A percentile compares a stretch with the other conserved stretches of the same genome.
These are phyloP conservation scores for Fusarium mundagurra DNA, from an alignment of 2,329 filamentous ascomycete genomes.

Conservation along the genomic window DNA sequence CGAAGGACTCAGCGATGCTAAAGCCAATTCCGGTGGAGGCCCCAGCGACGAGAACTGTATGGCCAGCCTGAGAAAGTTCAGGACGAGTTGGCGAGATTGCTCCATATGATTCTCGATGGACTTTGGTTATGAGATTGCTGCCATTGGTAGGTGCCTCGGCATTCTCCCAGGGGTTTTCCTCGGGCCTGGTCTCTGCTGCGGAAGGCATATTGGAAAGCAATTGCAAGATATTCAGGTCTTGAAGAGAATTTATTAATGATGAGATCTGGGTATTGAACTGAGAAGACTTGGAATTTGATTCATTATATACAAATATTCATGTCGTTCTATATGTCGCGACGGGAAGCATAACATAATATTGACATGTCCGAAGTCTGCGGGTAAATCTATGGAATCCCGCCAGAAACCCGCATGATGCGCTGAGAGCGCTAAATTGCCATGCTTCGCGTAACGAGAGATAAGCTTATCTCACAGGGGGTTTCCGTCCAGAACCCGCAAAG, in stretches of 20 bases:
- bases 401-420: neutral
- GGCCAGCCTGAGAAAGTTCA: slow-evolving; percentile 52
- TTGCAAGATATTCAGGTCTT: neutral
- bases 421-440: neutral
- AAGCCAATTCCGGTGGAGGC: slow-evolving; percentile 15
- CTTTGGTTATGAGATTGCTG: neutral
- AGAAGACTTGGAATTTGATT: rapidly evolving
- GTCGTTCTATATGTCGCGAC: rapidly evolving
- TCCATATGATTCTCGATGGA: slow-evolving; percentile 41
- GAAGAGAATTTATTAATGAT: rapidly evolving
- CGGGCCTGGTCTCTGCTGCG: neutral
- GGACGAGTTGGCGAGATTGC: slow-evolving; percentile 50
- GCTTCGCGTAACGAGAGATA: neutral
- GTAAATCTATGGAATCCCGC: neutral
- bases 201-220: neutral
- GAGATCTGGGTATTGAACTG: rapidly evolving
- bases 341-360: too few relatives aligned
- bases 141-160: neutral
- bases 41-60: slow-evolving; percentile 1
- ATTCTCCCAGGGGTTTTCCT: slow-evolving; percentile 5
- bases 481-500: neutral
- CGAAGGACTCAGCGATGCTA: slow-evolving; percentile 59
- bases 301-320: neutral
- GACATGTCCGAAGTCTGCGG: neutral
- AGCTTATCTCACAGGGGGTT: rapidly evolving